phyloP scores from a whole-genome alignment of 2,329 filamentous ascomycete genomes.

The Aspergillus sp. region DNA sequence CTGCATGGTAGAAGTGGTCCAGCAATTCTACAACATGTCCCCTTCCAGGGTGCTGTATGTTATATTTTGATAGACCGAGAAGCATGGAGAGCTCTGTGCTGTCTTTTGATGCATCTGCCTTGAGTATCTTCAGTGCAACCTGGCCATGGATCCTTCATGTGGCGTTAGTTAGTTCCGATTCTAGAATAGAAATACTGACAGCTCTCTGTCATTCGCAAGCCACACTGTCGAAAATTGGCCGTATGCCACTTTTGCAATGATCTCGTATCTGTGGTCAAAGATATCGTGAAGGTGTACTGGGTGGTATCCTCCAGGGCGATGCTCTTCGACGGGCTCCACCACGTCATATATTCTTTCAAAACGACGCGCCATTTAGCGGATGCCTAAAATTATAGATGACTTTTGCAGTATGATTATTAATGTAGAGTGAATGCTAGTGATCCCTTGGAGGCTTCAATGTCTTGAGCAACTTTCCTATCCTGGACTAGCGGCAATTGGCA shows the following conservation, averaged over 20 bases:
- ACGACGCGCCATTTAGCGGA: no score
- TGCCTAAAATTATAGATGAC: no score
- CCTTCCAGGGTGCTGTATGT: slow-evolving; percentile 19
- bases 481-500: slow-evolving; percentile 6
- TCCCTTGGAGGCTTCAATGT: not conserved
- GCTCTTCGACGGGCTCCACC: slow-evolving; percentile 26
- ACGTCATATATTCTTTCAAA: slow-evolving; percentile 24
- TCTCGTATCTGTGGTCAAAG: slow-evolving; percentile 20
- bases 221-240: slow-evolving; percentile 27
- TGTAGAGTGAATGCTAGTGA: no score
- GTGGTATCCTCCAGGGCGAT: slow-evolving; percentile 26
- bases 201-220: slow-evolving; percentile 19
- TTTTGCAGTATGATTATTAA: no score
- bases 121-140: slow-evolving; percentile 27
- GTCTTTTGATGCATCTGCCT: slow-evolving; percentile 21
- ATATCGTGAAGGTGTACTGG: slow-evolving; percentile 25
- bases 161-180: not conserved
- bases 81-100: slow-evolving; percentile 23
- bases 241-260: slow-evolving; percentile 21
- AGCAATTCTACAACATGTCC: slow-evolving; percentile 11
- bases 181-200: not conserved
- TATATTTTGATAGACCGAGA: slow-evolving; percentile 11
- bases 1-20: not conserved
- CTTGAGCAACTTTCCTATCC: slow-evolving; percentile 5
- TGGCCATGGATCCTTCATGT: slow-evolving; percentile 6